Conservation (phyloP, 495 filamentous ascomycete species). For the Podospora tetraspora region DNA sequence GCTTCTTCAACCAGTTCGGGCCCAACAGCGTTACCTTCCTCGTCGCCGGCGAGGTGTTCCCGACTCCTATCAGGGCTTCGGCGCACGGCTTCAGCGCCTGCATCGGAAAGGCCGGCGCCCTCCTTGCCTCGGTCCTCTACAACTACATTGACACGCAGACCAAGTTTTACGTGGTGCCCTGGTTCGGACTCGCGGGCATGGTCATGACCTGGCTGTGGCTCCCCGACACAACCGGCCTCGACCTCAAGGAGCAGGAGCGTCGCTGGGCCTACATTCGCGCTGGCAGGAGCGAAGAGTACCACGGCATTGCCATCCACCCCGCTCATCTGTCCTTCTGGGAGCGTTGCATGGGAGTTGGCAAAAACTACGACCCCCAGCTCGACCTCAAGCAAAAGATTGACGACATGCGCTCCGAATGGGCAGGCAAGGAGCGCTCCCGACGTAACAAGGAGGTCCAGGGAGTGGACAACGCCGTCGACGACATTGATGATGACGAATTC, state of each 20-base stretch:
- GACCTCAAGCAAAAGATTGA: conserved; percentile 75
- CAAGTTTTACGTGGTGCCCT: conserved; percentile 84
- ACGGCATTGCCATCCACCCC: conserved; percentile 81
- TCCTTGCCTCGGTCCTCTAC: conserved; percentile 77
- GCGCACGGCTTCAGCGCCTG: conserved; percentile 88
- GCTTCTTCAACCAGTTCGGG: conserved; percentile 95
- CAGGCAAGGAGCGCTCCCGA: conserved; percentile 28
- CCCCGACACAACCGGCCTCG: conserved; percentile 86
- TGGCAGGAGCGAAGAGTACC: conserved; percentile 72
- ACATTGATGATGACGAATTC: conserved; percentile 37
- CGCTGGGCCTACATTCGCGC: conserved; percentile 74
- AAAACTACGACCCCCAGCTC: conserved; percentile 69
- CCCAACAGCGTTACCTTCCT: conserved; percentile 91
- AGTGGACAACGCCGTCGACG: conserved; percentile 19
- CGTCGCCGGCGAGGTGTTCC: conserved; percentile 85
- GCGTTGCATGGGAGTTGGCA: conserved; percentile 61
- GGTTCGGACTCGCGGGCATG: conserved; percentile 83
- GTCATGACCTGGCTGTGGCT: conserved; percentile 74
- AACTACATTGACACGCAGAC: conserved; percentile 75
- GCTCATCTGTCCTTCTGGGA: conserved; percentile 81
- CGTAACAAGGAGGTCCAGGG: conserved; percentile 22
- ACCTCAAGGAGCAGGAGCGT: conserved; percentile 90
- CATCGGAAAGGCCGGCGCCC: conserved; percentile 75
- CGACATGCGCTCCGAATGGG: conserved; percentile 59
- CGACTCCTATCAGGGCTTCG: conserved; percentile 81